These are phyloP conservation scores for Apiospora marii DNA, from an alignment of 2,329 filamentous ascomycete genomes.

Conservation along the genomic window DNA sequence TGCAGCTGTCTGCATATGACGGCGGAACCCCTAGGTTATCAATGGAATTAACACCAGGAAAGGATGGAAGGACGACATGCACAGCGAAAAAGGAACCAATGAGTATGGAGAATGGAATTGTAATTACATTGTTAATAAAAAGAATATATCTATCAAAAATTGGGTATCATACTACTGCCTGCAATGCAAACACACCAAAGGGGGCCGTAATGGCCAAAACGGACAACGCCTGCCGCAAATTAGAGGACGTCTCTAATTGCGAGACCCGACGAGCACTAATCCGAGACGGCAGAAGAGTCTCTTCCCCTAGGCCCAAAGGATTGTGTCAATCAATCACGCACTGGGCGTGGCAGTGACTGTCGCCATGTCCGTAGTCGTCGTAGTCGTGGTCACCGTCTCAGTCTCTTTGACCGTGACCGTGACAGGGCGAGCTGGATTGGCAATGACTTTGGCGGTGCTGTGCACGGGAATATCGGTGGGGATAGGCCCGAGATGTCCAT, in stretches of 20 bases:
- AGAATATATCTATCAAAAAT: slow-evolving; percentile 21
- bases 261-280: not conserved
- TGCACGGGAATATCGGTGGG: slow-evolving; percentile 23
- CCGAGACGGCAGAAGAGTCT: not conserved
- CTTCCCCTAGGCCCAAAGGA: too few relatives aligned
- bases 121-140: slow-evolving; percentile 21
- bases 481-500: not conserved
- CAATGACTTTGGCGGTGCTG: slow-evolving; percentile 25
- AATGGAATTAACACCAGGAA: not conserved
- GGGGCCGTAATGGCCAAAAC: not conserved
- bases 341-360: slow-evolving; percentile 28
- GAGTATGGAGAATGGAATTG: not conserved
- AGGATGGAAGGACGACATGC: not conserved
- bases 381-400: slow-evolving; percentile 32
- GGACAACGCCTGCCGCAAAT: not conserved
- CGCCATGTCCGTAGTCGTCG: slow-evolving; percentile 32
- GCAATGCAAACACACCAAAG: not conserved
- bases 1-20: not conserved
- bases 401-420: slow-evolving; percentile 36
- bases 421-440: slow-evolving; percentile 22
- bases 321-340: not conserved
- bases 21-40: not conserved
- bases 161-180: slow-evolving; percentile 20
- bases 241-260: not conserved
- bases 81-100: not conserved